These are phyloP conservation scores for Lagenaria siceraria DNA, from an alignment of 306 rosid genomes.

Conservation along the genomic window DNA sequence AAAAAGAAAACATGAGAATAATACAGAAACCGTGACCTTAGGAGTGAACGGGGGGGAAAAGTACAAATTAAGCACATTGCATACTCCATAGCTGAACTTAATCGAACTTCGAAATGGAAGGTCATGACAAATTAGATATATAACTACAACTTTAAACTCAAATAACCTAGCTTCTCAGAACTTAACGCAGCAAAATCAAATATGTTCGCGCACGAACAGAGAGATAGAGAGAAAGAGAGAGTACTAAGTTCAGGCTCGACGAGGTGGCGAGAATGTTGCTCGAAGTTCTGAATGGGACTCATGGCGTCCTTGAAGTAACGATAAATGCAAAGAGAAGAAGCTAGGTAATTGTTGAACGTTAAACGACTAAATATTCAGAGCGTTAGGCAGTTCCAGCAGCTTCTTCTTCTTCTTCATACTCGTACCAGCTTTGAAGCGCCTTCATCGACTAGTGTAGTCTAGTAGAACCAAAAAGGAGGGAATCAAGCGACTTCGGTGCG, in stretches of 20 bases:
- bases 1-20: neutral
- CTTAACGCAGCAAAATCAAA: neutral
- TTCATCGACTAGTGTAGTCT: neutral
- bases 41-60: neutral
- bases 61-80: neutral
- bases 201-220: neutral
- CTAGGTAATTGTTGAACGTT: neutral
- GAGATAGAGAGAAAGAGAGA: constrained; percentile 8
- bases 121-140: neutral
- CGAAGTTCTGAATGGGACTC: constrained; percentile 96
- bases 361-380: neutral
- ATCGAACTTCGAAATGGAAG: neutral
- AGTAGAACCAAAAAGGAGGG: neutral
- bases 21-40: neutral
- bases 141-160: neutral
- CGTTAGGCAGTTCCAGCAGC: neutral
- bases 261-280: constrained; percentile 76
- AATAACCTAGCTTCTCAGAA: neutral
- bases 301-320: constrained; percentile 20
- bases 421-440: neutral
- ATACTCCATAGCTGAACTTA: neutral
- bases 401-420: constrained; percentile 7
- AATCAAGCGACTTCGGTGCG: neutral
- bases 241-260: constrained; percentile 65
- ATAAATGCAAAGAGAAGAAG: neutral